Evolutionary conservation across 2,329 filamentous ascomycete genomes (phyloP), one percentile per base, ranked within the genome.

Genomic region (Orbilia ellipsospora): DNA sequence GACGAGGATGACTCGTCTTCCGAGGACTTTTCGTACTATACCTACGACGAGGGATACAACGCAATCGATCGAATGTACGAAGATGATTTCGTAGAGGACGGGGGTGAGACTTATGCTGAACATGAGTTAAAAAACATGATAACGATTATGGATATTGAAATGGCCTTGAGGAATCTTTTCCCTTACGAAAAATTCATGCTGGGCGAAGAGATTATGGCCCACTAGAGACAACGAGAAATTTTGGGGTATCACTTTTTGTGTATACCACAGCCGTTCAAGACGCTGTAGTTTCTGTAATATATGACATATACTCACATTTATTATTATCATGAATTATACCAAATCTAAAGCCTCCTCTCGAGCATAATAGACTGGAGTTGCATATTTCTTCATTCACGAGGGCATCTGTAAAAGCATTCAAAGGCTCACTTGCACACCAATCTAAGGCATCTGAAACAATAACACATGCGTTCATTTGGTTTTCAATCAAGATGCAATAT

Each of bases 21-120:
- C 23, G 48, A 62, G 18, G 59, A 50, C 7, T 40, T 44, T 4
- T 55, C 62, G 23, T 40, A 67, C 28, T 73, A 73, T 28, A 73
- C 69, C 20, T 73, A 73, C 42, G 69, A 73, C 55, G 69, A 73
- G 42, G 69, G 69, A 20, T 73, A 73, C 28, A 62, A 56, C 18
- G 40, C 62, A 12, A 73, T 73, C n/a, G 61, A 73, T 13, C 62
- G 66, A 44, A 61, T 73, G 40, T 73, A 73, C 31, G 69, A 73
- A 5, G 69, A 73, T 8, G 69, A 73, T 10, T 66, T 62, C 26
- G 45, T 36, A 6, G 69, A 73, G 1, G 62, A 66, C 2, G 23
- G 56, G 15, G 69, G 66, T 8, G 69, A 73, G 50, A 56, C 56
- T 26, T 66, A 48, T 13, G 50, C 31, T 2, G 62, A 73, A 1